Percentiles rank a stretch among this genome's conserved stretches.
Conservation (phyloP, 495 filamentous ascomycete genomes). For the Elaphomyces granulatus region DNA sequence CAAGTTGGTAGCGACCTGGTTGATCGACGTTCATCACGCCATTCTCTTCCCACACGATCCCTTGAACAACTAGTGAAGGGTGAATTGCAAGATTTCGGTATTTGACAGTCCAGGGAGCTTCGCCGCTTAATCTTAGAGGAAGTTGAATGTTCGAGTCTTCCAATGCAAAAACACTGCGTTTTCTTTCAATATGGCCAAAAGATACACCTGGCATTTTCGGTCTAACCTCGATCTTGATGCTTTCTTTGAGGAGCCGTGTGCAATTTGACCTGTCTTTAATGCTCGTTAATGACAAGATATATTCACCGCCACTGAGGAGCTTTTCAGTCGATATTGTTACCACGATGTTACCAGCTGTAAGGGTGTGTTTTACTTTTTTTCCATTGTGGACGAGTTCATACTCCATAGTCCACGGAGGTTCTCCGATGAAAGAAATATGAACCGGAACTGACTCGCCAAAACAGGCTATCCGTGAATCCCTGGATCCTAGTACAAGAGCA, state of each 20-base stretch:
- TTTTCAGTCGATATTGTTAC: conserved; percentile 60
- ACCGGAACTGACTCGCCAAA: conserved; percentile 66
- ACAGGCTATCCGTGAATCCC: conserved; percentile 46
- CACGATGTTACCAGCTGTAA: conserved; percentile 41
- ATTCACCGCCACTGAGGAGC: conserved; percentile 69
- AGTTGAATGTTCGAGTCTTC: conserved; percentile 58
- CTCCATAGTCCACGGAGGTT: conserved; percentile 74
- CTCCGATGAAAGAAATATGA: conserved; percentile 59
- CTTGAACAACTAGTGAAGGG: conserved; percentile 26
- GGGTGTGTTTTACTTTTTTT: conserved; percentile 53
- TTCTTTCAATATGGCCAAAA: conserved; percentile 72
- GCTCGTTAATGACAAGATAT: conserved; percentile 65
- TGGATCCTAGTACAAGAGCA: conserved; percentile 49
- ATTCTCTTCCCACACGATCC: conserved; percentile 47
- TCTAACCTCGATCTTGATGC: conserved; percentile 67
- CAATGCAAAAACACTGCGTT: conserved; percentile 54
- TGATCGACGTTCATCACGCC: conserved; percentile 48
- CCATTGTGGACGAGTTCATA: conserved; percentile 91
- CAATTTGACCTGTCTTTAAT: conserved; percentile 78
- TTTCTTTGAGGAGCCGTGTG: conserved; percentile 67
- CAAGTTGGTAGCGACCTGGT: conserved; percentile 63
- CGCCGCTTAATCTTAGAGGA: conserved; percentile 70
- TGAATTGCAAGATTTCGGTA: conserved; percentile 49
- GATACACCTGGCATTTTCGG: conserved; percentile 71
- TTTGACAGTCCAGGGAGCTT: conserved; percentile 63